Percentiles rank a stretch among this genome's conserved stretches.
phyloP scores from a whole-genome alignment of 768 basidiomycete genomes.

The Chiua virens region DNA sequence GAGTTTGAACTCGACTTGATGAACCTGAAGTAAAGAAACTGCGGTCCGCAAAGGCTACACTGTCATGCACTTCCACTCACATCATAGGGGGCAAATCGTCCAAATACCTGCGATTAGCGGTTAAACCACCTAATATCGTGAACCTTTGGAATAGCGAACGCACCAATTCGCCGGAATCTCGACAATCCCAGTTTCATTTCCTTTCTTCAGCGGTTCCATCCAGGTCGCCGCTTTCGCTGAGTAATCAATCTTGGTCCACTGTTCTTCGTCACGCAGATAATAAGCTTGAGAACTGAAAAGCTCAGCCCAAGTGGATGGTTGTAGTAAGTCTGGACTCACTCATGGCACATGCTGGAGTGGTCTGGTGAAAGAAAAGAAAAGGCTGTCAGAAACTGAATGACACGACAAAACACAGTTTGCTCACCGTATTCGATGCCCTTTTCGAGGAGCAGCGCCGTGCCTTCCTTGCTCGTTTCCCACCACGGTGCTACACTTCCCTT shows the following conservation, averaged over 20 bases:
- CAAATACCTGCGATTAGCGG: slow-evolving; percentile 46
- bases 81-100: slow-evolving; percentile 79
- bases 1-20: slow-evolving; percentile 66
- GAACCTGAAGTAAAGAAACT: slow-evolving; percentile 45
- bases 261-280: slow-evolving; percentile 66
- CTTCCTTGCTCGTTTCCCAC: slow-evolving; percentile 78
- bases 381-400: slow-evolving; percentile 5
- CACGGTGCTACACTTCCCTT: slow-evolving; percentile 73
- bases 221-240: slow-evolving; percentile 54
- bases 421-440: slow-evolving; percentile 75
- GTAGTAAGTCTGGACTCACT: slow-evolving; percentile 31
- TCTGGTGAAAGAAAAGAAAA: slow-evolving; percentile 37
- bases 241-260: slow-evolving; percentile 75
- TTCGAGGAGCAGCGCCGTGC: slow-evolving; percentile 60
- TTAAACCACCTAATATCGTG: neutral
- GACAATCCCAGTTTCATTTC: slow-evolving; percentile 61
- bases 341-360: slow-evolving; percentile 58
- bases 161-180: slow-evolving; percentile 74
- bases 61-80: slow-evolving; percentile 31
- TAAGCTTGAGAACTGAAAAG: slow-evolving; percentile 54
- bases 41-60: neutral
- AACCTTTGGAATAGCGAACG: neutral
- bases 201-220: slow-evolving; percentile 72
- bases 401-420: neutral
- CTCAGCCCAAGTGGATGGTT: neutral